Evolutionary conservation across 108 stramenopile genomes (phyloP).

Genomic region (Cyclotella cryptica): DNA sequence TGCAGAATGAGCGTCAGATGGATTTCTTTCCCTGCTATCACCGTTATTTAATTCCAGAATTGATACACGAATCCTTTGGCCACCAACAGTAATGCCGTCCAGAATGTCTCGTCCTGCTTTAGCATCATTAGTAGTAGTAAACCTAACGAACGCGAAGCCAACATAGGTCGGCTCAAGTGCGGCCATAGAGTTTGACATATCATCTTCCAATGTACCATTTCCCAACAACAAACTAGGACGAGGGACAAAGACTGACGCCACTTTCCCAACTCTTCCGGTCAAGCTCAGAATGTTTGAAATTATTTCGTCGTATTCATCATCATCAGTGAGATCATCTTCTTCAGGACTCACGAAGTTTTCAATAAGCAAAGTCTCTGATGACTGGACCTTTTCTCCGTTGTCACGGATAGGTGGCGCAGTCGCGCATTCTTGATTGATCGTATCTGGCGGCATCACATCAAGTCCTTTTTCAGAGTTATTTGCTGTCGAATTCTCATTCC

Average conservation of each 20-base stretch:
- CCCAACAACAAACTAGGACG: constrained; percentile 19
- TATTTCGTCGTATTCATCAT: constrained; percentile 87
- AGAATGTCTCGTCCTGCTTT: constrained; percentile 71
- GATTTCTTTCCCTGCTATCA: not conserved
- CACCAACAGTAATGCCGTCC: constrained; percentile 69
- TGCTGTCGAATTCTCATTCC: constrained; percentile 29
- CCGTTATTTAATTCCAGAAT: constrained; percentile 9
- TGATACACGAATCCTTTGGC: constrained; percentile 40
- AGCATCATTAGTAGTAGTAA: constrained; percentile 51
- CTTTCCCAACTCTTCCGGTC: constrained; percentile 70
- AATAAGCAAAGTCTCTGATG: constrained; percentile 43
- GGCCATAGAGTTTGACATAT: not conserved
- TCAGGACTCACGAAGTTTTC: constrained; percentile 58
- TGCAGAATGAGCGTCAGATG: not conserved
- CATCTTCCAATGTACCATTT: constrained; percentile 7
- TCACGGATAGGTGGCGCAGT: no score
- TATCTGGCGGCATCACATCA: not conserved
- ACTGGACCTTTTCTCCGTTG: no score
- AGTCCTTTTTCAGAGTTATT: not conserved
- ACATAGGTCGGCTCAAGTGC: constrained; percentile 13
- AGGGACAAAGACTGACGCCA: constrained; percentile 61
- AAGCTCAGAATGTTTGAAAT: constrained; percentile 62
- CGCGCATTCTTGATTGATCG: not conserved
- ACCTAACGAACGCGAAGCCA: constrained; percentile 61
- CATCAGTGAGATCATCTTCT: constrained; percentile 72